Evolutionary conservation across 805 yeast species (phyloP), one percentile per base, ranked within the genome.

Genomic region (Cyberlindnera japonica): DNA sequence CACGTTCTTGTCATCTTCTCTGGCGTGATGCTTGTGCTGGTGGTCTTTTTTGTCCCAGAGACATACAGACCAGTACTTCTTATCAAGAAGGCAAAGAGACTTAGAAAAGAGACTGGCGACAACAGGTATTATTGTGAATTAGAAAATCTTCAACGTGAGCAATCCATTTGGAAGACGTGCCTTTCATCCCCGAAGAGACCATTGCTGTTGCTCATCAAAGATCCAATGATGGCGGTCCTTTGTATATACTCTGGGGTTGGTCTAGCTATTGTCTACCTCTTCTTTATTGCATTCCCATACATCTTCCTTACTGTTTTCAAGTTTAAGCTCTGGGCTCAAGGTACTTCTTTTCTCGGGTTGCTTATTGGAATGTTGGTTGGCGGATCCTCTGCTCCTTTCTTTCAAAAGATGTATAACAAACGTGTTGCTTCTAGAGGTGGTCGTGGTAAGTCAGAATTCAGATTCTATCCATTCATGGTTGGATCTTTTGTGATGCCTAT

Each of bases 401-500:
- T 58, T 74, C 82, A 65, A 63, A 59, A 47, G 19, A 40, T 49
- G 45, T 71, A 50, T 67, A 65, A 58, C 65, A 63, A 64, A 64
- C 72, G 43, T 67, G 71, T 68, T 38, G 56, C 48, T 9, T 54
- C 31, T 13, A 32, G 64, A 33, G 68, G 68, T 26, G 81, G 80
- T 20, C 55, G 44, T 21, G 73, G 72, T 26, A 63, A 70, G 2
- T 86, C 90, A 5, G 90, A 83, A 59, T 63, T 65, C 20, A 68
- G 82, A 56, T 69, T 83, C 44, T 63, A 75, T 26, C 68, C 83
- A 6, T 74, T 82, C 45, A 76, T 79, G 56, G 57, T 77, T 43
- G 93, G 90, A n/a, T 77, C 86, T 0, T 62, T 80, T 18, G 63
- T 74, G 18, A 64, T 81, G 44, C 88, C 88, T 1, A 66, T 77